Base-by-base conservation (phyloP, 2,329 filamentous ascomycete species). In the Orbilia blumenaviensis region DNA sequence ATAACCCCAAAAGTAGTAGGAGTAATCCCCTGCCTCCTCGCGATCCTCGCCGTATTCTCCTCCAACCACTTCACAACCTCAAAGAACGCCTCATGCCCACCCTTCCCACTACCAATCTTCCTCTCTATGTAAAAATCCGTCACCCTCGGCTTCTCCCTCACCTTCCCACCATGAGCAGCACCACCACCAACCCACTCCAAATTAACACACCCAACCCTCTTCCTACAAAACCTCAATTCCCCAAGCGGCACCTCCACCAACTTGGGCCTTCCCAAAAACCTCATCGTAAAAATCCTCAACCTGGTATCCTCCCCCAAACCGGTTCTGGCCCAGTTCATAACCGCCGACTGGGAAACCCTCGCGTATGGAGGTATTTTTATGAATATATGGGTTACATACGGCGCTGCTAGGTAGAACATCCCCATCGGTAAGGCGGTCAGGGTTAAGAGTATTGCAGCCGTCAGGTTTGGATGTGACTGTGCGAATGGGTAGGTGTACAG, bases 361-460 rank as follows among this genome's bases (percentile, higher is more conserved):
- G 78, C 79, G 78, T 78, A 80, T 12, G 79, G 77, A 14, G 78
- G 79, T 21, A 80, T 78, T 23, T 73, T 66, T 21, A 80, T 72
- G 66, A 79, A 80, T 36, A 78, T 77, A 36, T 80, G 77, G 6
- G 78, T 80, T 5, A 80, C 75, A 42, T 80, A 80, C 9, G 79
- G 79, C 7, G 79, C 73, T 1, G 73, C 73, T 16, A 77, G 67
- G 66, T 72, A 77, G 61, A 77, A 77, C 66, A 77, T 71, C n/a
- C 73, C 60, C 62, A 72, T 72, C 1, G 73, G 73, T 1, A 66
- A n/a, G 9, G 66, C 66, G 27, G 73, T 66, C 7, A 72, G 16
- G 34, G 66, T 46, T 23, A 63, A 36, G 6, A 77, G 42, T 9
- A 36, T 18, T 3, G 60, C 23, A 6, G 66, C 66, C 2, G 66